Conservation (phyloP, 2,329 filamentous ascomycete genomes). For the Thielaviopsis cerberus region DNA sequence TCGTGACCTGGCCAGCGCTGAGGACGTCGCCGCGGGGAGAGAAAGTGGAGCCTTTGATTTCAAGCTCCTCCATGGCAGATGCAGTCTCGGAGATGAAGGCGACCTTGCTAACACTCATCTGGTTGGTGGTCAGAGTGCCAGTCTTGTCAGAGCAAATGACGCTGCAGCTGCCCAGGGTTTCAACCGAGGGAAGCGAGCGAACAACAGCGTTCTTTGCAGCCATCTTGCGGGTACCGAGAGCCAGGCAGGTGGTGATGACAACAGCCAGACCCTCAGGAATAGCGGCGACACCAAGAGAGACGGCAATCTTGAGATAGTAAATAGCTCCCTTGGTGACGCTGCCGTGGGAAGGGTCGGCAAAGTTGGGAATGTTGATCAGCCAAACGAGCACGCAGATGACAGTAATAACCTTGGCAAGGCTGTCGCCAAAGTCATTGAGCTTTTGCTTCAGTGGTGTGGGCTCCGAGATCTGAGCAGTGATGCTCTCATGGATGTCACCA, state of each 20-base stretch:
- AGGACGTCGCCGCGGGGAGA: conserved; percentile 61
- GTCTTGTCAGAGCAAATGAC: conserved; percentile 99
- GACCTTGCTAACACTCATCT: conserved; percentile 95
- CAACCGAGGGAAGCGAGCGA: conserved; percentile 84
- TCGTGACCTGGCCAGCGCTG: conserved; percentile 46
- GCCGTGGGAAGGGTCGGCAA: conserved; percentile 84
- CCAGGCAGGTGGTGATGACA: conserved; percentile 96
- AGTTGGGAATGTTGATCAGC: conserved; percentile 96
- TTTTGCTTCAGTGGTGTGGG: conserved; percentile 97
- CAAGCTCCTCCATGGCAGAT: conserved; percentile 60
- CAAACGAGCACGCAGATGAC: conserved; percentile 92
- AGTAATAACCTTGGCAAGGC: conserved; percentile 91
- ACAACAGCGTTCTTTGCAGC: conserved; percentile 96
- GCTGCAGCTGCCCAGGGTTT: conserved; percentile 95
- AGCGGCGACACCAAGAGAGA: conserved; percentile 90
- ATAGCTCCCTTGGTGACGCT: conserved; percentile 93
- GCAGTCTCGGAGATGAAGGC: conserved; percentile 64
- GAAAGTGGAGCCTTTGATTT: conserved; percentile 86
- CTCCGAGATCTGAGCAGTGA: conserved; percentile 91
- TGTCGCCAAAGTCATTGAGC: conserved; percentile 93
- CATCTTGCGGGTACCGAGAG: conserved; percentile 94
- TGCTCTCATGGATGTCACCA: conserved; percentile 97
- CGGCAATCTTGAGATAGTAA: conserved; percentile 98
- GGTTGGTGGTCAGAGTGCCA: conserved; percentile 91
- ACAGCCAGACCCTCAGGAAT: conserved; percentile 95